Evolutionary conservation across 2,329 filamentous ascomycete genomes (phyloP), one percentile per base, ranked within the genome.

Genomic region (Eurotiales sp.): DNA sequence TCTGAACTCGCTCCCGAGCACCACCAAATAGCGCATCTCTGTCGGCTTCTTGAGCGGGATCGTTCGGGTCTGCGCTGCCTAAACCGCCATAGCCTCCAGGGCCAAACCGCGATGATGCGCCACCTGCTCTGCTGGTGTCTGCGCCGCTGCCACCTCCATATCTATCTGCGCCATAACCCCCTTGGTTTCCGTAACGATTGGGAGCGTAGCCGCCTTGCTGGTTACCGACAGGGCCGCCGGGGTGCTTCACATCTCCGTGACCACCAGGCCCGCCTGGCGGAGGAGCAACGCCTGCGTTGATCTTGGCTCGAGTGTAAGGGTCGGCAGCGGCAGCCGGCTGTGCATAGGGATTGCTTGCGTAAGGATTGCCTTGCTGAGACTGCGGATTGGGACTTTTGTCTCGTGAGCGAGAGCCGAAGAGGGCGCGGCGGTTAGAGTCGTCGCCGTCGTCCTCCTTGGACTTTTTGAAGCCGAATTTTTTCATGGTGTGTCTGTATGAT

Each of bases 11-110:
- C 49, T 80, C 69, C 15, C 71, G 64, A 2, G 81, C 80, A 53
- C 77, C 77, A 19, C 81, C 81, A 53, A 85, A 84, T 2, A 85
- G 72, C 41, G 78, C 79, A 60, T 80, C 77, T 55, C 80, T 72
- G 51, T 77, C 79, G 32, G 72, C 73, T 53, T 83, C 81, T 11
- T 71, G 73, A 44, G 70, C 69, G 55, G 29, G 77, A 76, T 80
- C 76, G 50, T 77, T 75, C 46, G 74, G 73, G 55, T 74, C 71
- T 44, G 66, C 59, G 41, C 72, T 68, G 42, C 79, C 80, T 50
- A 82, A 64, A n/a, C 78, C 79, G 54, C 79, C 79, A 56, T 82
- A 82, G 46, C 79, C 78, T 55, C 77, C 75, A 55, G 71, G 59
- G 37, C 74, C 71, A 57, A 74, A 75, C 50, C 73, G 74, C n/a